These are phyloP conservation scores for Zygotorulaspora chibaensis DNA, from an alignment of 805 yeast genomes.

Conservation along the genomic window DNA sequence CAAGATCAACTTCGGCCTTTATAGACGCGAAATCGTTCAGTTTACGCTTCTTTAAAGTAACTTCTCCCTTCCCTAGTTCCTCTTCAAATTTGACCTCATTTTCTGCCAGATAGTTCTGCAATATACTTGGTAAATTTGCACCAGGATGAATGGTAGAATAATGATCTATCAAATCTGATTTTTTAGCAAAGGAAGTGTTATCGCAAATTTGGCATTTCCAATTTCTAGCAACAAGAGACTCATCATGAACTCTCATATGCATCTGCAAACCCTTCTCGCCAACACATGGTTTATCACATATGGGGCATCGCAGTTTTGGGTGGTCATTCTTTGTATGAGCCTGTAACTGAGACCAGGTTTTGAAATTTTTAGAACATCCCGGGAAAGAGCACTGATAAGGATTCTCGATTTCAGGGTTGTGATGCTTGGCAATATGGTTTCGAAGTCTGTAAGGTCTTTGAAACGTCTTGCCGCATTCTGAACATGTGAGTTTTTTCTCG, in stretches of 20 bases:
- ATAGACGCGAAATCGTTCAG: constrained; percentile 17
- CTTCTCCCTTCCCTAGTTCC: background rate
- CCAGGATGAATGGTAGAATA: constrained; percentile 43
- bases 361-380: constrained; percentile 57
- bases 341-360: constrained; percentile 70
- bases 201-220: constrained; percentile 66
- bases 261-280: constrained; percentile 65
- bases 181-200: constrained; percentile 46
- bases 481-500: constrained; percentile 49
- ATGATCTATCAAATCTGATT: constrained; percentile 55
- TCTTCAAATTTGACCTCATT: background rate
- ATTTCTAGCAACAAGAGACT: constrained; percentile 43
- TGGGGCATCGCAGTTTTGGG: constrained; percentile 57
- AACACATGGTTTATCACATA: constrained; percentile 69
- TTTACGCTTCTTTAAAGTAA: constrained; percentile 9
- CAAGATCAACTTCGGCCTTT: constrained; percentile 23
- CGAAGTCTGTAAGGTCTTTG: constrained; percentile 60
- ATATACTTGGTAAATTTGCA: background rate
- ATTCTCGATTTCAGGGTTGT: constrained; percentile 41
- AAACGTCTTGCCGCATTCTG: constrained; percentile 60
- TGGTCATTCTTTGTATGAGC: constrained; percentile 68
- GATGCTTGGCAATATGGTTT: constrained; percentile 63
- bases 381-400: constrained; percentile 57
- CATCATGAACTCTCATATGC: constrained; percentile 73
- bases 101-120: background rate